Evolutionary conservation across 2,329 filamentous ascomycete species (phyloP).

Genomic region (Xylariaceae sp.): DNA sequence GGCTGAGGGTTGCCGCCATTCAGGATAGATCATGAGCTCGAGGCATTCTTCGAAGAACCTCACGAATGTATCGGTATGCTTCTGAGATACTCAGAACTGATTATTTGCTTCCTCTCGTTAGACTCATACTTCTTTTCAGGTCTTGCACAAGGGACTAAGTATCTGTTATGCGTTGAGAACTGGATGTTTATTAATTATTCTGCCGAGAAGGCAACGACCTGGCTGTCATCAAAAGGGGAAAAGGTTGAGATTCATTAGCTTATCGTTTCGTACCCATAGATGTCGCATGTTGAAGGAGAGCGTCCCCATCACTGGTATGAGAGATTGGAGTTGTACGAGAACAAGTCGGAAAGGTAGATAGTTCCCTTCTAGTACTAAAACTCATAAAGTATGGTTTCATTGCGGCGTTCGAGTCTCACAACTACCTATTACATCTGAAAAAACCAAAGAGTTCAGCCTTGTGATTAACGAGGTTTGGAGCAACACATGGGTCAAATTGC

Average conservation of each 20-base stretch:
- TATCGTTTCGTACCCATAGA: neutral
- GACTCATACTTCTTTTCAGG: neutral
- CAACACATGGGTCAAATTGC: neutral
- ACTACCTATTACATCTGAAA: neutral
- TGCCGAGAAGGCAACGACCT: neutral
- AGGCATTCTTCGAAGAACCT: neutral
- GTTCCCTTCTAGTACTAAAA: neutral
- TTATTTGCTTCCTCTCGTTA: neutral
- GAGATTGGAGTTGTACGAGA: neutral
- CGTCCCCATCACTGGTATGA: neutral
- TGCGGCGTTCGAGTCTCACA: neutral
- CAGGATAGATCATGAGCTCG: neutral
- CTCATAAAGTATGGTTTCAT: neutral
- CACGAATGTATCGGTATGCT: neutral
- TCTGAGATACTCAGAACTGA: neutral
- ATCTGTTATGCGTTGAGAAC: neutral
- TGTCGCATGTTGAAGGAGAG: neutral
- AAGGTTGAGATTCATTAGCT: neutral
- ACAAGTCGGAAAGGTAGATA: constrained; percentile 2
- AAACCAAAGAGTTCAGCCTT: neutral
- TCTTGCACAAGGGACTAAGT: neutral
- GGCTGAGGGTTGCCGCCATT: neutral
- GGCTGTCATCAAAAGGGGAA: neutral
- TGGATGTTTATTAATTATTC: neutral
- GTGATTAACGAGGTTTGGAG: neutral